Evolutionary conservation across 345 rosid genomes (phyloP), one percentile per base, ranked within the genome.

Genomic region (Brassica incana): DNA sequence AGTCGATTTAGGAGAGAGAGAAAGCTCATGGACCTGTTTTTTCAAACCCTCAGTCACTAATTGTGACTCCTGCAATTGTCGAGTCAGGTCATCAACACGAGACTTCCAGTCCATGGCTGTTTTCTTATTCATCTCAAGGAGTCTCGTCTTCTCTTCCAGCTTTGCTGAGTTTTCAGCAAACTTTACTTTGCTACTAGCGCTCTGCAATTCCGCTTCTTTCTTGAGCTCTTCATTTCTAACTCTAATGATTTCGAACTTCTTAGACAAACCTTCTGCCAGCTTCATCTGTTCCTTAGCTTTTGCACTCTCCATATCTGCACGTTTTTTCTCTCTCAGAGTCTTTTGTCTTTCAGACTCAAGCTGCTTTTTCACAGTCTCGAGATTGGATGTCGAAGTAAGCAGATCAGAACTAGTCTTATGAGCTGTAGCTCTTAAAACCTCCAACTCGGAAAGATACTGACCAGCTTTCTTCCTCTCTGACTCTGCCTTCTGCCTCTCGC

Each of bases 271-370:
- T 48, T 76, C 84, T 12, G 86, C 91, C 50, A 86, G 87, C 82
- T 84, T 90, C 78, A 84, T 77, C 65, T 85, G 88, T 74, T 82
- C 88, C 76, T 73, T 83, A 52, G 84, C 88, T 85, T 86, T 89
- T 23, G 77, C 88, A 82, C 79, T 85, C 81, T 88, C 90, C 59
- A 71, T 56, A 80, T 90, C 88, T 8, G 87, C 93, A 64, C 80
- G 81, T 65, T 88, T 81, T 78, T 82, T 90, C 84, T 88, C 92
- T 75, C 82, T 85, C 36, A 32, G 66, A 74, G 81, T 79, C 82
- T 79, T 87, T 58, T 81, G 82, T 81, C 85, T 91, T 87, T 89
- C 92, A 65, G 84, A 79, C 78, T 88, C 88, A 65, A 90, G 85
- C 80, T 84, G 82, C 59, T 83, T 85, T 69, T 60, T 81, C 15